Conservation (phyloP, 169 alveolate species). For the Eimeria acervulina region DNA sequence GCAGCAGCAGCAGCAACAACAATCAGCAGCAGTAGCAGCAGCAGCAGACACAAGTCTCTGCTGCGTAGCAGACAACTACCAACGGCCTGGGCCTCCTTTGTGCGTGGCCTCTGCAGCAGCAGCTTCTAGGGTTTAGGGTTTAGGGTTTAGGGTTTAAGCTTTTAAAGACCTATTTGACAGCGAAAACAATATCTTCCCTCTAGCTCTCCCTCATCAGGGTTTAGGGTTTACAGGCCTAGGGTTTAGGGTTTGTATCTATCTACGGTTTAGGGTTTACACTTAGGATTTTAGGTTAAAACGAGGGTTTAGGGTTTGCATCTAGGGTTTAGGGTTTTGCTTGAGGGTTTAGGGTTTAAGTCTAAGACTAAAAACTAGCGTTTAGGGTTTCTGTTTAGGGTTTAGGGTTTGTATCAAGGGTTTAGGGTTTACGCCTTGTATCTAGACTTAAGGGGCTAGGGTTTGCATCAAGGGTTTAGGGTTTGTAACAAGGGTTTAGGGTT, state of each 20-base stretch:
- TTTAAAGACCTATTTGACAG: neutral
- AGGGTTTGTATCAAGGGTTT: too few species aligned
- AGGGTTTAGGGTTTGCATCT: neutral
- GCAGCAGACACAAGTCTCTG: conserved; percentile 17
- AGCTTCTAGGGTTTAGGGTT: conserved; percentile 1
- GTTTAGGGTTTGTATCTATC: neutral
- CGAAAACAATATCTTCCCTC: neutral
- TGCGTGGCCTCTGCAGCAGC: conserved; percentile 35
- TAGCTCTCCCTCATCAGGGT: neutral
- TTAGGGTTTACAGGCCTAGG: too few species aligned
- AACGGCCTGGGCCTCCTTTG: neutral
- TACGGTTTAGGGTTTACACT: too few species aligned
- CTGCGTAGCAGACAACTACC: neutral
- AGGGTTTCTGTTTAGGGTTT: too few species aligned
- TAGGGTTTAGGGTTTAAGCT: neutral
- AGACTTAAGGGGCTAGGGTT: too few species aligned
- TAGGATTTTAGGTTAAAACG: too few species aligned
- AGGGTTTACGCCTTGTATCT: too few species aligned
- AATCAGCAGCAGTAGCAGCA: neutral
- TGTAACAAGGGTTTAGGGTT: too few species aligned
- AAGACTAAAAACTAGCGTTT: too few species aligned
- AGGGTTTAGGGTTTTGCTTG: too few species aligned
- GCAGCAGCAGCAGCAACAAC: neutral
- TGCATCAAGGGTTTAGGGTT: neutral
- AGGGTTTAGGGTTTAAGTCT: too few species aligned